Evolutionary conservation across 331 rosid genomes (phyloP).

Genomic region (Quercus tomentella): DNA sequence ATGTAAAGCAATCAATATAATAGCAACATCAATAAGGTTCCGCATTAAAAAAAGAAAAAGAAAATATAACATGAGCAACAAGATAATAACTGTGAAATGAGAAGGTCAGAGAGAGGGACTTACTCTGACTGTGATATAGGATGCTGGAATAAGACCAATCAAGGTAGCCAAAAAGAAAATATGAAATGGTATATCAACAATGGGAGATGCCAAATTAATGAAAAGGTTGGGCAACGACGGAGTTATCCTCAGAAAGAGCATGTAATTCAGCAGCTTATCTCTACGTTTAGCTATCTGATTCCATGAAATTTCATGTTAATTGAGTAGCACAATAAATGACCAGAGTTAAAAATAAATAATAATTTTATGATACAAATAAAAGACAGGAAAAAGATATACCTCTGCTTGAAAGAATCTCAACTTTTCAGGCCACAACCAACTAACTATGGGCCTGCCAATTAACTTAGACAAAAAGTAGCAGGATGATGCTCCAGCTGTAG

Average conservation of each 20-base stretch:
- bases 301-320: not conserved
- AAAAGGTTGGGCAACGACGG: slow-evolving; percentile 94
- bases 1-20: not conserved
- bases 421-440: slow-evolving; percentile 94
- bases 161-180: slow-evolving; percentile 86
- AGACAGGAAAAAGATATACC: slow-evolving; percentile 34
- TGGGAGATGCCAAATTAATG: slow-evolving; percentile 98
- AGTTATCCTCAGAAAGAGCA: slow-evolving; percentile 96
- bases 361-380: not conserved
- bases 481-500: slow-evolving; percentile 91
- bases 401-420: slow-evolving; percentile 87
- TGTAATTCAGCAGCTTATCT: slow-evolving; percentile 92
- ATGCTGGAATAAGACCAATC: slow-evolving; percentile 85
- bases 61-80: not conserved
- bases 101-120: slow-evolving; percentile 14
- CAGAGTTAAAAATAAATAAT: not conserved
- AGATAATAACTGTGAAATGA: not conserved
- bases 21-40: not conserved
- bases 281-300: slow-evolving; percentile 82
- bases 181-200: slow-evolving; percentile 95
- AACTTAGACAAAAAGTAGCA: slow-evolving; percentile 91
- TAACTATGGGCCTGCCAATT: slow-evolving; percentile 84
- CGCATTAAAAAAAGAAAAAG: not conserved
- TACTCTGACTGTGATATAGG: slow-evolving; percentile 95
- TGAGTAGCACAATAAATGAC: not conserved